Evolutionary conservation across 2,329 filamentous ascomycete species (phyloP).

Genomic region (Chaetomium strumarium): DNA sequence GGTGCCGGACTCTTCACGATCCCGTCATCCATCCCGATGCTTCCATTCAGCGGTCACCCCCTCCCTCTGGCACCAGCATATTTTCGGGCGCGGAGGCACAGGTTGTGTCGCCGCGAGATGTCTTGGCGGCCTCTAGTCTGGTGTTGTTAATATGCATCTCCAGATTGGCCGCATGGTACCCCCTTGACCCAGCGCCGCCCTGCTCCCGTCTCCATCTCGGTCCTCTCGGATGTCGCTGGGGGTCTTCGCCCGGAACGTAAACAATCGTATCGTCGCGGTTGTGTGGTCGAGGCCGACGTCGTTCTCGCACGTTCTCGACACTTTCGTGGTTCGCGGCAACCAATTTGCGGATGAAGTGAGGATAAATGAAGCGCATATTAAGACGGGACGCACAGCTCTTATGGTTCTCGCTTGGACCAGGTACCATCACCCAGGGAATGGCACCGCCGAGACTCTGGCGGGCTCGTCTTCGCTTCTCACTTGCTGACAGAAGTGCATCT

Average conservation of each 20-base stretch:
- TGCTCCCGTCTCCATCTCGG: conserved; percentile 4
- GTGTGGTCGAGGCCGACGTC: conserved; percentile 12
- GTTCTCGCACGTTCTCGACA: conserved; percentile 11
- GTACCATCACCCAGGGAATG: conserved; percentile 18
- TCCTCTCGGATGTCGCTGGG: conserved; percentile 17
- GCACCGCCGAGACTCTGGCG: conserved; percentile 18
- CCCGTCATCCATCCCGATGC: conserved; percentile 3
- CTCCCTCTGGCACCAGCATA: conserved; percentile 6
- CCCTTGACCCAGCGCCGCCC: conserved; percentile 2
- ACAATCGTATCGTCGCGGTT: conserved; percentile 2
- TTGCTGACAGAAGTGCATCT: conserved; percentile 13
- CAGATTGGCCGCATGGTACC: conserved; percentile 22
- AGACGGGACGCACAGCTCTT: conserved; percentile 29
- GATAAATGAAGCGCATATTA: conserved; percentile 43
- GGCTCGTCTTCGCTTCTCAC: conserved; percentile 7
- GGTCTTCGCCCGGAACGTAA: conserved; percentile 12
- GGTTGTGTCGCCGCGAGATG: conserved; percentile 6
- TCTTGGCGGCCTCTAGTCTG: conserved; percentile 21
- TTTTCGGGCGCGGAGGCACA: conserved; percentile 21
- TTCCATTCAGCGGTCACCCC: not conserved
- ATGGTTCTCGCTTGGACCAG: conserved; percentile 21
- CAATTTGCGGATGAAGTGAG: conserved; percentile 40
- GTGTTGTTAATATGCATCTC: conserved; percentile 24
- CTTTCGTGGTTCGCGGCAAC: conserved; percentile 19
- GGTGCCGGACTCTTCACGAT: conserved; percentile 9